These are phyloP conservation scores for Hibiscus syriacus DNA, from an alignment of 345 rosid genomes.

Conservation along the genomic window DNA sequence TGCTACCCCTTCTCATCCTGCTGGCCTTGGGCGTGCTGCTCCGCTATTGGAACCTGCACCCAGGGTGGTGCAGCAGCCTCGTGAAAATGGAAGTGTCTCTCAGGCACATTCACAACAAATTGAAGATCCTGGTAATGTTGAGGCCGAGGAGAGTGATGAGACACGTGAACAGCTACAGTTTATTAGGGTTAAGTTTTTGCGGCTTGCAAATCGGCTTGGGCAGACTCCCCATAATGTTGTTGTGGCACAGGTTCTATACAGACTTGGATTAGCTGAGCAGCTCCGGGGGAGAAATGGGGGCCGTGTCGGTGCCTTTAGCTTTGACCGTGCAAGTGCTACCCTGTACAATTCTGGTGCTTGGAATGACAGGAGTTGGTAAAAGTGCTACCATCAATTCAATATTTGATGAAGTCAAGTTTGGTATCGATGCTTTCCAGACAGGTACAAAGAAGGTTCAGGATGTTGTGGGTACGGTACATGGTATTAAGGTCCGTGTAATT, in stretches of 20 bases:
- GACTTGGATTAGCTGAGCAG: conserved; percentile 97
- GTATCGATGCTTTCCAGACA: conserved; percentile 81
- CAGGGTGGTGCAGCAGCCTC: conserved; percentile 64
- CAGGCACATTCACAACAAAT: conserved; percentile 49
- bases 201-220: conserved; percentile 95
- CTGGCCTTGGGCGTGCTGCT: conserved; percentile 93
- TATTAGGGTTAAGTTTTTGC: conserved; percentile 93
- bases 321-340: conserved; percentile 99
- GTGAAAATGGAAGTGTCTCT: conserved; percentile 67
- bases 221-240: conserved; percentile 99
- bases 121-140: conserved; percentile 61
- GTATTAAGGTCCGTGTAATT: conserved; percentile 91
- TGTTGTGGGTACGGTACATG: conserved; percentile 93
- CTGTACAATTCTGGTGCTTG: conserved; percentile 97
- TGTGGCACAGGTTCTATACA: conserved; percentile 96
- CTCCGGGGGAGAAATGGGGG: conserved; percentile 96
- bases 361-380: conserved; percentile 97
- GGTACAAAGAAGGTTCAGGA: conserved; percentile 95
- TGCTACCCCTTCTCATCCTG: conserved; percentile 58
- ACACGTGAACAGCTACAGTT: conserved; percentile 97
- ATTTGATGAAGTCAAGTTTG: conserved; percentile 82
- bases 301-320: conserved; percentile 97
- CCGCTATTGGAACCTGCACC: conserved; percentile 72
- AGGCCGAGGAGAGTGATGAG: conserved; percentile 78
- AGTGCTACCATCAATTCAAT: conserved; percentile 97